Conservation (phyloP, 805 yeast species). For the Myxozyma melibiosi region DNA sequence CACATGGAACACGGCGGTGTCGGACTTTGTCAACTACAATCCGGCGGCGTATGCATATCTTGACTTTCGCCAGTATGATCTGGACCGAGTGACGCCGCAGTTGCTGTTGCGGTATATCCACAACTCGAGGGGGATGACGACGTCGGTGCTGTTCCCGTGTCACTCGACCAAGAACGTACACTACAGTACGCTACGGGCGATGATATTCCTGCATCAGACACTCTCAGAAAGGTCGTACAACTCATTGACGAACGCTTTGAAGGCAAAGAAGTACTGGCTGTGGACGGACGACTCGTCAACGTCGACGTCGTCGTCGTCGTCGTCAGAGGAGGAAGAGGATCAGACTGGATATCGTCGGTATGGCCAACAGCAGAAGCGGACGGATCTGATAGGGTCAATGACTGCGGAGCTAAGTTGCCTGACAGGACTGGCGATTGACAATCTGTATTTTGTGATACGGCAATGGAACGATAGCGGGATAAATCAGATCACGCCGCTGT, state of each 20-base stretch:
- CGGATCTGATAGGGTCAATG: background rate
- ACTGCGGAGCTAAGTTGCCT: constrained; percentile 6
- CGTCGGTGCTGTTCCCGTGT: constrained; percentile 22
- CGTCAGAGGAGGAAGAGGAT: background rate
- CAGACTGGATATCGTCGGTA: background rate
- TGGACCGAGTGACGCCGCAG: constrained; percentile 23
- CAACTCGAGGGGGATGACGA: constrained; percentile 13
- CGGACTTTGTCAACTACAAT: constrained; percentile 19
- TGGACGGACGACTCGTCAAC: background rate
- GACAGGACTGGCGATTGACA: constrained; percentile 22
- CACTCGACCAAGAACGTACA: constrained; percentile 25
- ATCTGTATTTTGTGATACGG: constrained; percentile 18
- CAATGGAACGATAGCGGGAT: constrained; percentile 25
- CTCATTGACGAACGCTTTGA: constrained; percentile 8
- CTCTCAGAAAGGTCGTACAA: constrained; percentile 12
- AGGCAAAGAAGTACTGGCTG: background rate
- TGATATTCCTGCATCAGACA: constrained; percentile 26
- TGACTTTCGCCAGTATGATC: constrained; percentile 22
- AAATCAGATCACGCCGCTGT: constrained; percentile 8
- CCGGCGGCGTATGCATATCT: constrained; percentile 22
- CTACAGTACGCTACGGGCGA: constrained; percentile 20
- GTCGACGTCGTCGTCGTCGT: background rate
- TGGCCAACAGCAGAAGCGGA: background rate
- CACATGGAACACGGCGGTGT: constrained; percentile 13
- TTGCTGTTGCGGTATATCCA: constrained; percentile 14